phyloP scores from a whole-genome alignment of 2,329 filamentous ascomycete genomes.

The Talaromyces amestolkiae region DNA sequence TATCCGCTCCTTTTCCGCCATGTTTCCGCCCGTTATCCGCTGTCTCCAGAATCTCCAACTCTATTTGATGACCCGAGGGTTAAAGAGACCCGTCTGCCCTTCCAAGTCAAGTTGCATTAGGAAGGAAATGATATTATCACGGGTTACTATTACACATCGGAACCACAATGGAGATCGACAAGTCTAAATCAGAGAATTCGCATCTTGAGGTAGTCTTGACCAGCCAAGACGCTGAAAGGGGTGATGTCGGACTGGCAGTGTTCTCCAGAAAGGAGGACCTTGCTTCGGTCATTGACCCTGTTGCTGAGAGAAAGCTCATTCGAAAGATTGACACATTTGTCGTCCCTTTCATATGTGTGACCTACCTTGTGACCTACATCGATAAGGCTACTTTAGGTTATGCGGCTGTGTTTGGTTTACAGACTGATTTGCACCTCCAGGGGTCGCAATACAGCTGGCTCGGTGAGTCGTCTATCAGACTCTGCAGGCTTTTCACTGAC shows the following conservation, averaged over 20 bases:
- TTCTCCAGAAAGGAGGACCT: neutral
- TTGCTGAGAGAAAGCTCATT: neutral
- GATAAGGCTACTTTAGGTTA: slow-evolving; percentile 63
- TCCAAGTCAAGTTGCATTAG: neutral
- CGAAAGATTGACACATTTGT: neutral
- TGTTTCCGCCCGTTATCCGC: neutral
- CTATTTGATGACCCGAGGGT: neutral
- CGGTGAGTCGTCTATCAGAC: neutral
- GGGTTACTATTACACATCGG: neutral
- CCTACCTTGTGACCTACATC: slow-evolving; percentile 2
- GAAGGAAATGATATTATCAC: neutral
- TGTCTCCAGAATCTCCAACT: neutral
- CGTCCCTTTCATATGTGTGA: neutral
- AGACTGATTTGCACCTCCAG: neutral
- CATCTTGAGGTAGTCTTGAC: neutral
- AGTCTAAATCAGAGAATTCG: slow-evolving; percentile 9
- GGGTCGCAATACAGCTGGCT: neutral
- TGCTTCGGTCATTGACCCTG: neutral
- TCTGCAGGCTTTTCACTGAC: neutral
- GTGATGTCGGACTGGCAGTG: neutral
- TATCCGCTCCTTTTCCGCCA: neutral
- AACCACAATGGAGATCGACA: neutral
- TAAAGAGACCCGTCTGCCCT: neutral
- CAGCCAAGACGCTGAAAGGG: slow-evolving; percentile 1
- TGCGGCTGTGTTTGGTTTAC: slow-evolving; percentile 45